Evolutionary conservation across 192 early-diverging fungal species (phyloP).

Genomic region (Coemansia sp.): DNA sequence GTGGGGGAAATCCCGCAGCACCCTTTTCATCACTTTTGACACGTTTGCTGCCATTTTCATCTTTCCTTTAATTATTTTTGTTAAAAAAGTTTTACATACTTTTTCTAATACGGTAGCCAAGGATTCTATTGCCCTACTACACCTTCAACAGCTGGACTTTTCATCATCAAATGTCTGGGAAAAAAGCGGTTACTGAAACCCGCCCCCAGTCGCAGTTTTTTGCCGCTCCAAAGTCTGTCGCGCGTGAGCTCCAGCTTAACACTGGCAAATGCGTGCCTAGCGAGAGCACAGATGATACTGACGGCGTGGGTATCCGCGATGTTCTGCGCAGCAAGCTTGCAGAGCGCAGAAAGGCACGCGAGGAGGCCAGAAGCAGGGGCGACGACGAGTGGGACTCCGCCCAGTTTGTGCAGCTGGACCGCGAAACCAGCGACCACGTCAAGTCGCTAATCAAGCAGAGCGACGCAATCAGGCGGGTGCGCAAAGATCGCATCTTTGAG

Average conservation of each 20-base stretch:
- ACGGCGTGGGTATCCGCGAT: slow-evolving; percentile 43
- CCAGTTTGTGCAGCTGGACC: slow-evolving; percentile 56
- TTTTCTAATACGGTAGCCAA: too few relatives aligned
- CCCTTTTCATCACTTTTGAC: too few relatives aligned
- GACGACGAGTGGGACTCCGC: slow-evolving; percentile 50
- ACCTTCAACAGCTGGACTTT: background rate
- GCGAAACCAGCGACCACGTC: slow-evolving; percentile 55
- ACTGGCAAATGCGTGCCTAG: background rate
- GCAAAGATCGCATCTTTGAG: slow-evolving; percentile 86
- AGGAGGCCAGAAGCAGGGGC: slow-evolving; percentile 39
- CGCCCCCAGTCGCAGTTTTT: slow-evolving; percentile 53
- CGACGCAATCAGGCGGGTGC: slow-evolving; percentile 69
- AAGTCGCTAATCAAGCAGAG: slow-evolving; percentile 59
- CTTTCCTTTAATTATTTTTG: too few relatives aligned
- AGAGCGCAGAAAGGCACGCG: slow-evolving; percentile 21
- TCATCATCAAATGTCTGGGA: slow-evolving; percentile 37
- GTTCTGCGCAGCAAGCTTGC: slow-evolving; percentile 46
- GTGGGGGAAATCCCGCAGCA: too few relatives aligned
- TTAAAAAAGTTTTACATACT: too few relatives aligned
- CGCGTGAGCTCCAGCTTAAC: slow-evolving; percentile 4
- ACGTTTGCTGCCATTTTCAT: too few relatives aligned
- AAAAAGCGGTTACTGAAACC: slow-evolving; percentile 25
- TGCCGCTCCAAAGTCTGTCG: slow-evolving; percentile 17
- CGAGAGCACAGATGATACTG: background rate
- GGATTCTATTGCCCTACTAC: background rate